Percentiles rank a stretch among this genome's conserved stretches.
These are phyloP conservation scores for Backusella luteola DNA, from an alignment of 192 early-diverging fungal genomes.

Conservation along the genomic window DNA sequence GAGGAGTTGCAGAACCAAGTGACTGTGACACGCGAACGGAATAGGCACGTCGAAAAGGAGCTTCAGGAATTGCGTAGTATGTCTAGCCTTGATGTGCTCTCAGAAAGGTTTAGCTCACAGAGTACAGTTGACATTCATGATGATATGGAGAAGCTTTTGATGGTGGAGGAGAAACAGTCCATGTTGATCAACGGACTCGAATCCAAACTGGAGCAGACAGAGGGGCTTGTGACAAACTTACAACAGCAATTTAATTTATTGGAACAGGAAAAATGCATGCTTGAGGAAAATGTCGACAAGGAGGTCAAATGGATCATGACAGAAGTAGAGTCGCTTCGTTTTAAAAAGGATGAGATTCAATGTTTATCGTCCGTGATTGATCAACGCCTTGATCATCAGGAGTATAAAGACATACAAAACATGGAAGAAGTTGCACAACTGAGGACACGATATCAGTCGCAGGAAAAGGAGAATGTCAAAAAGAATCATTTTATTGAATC, in stretches of 20 bases:
- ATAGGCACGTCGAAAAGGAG: slow-evolving; percentile 13
- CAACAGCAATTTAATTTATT: background rate
- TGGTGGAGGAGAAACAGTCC: slow-evolving; percentile 5
- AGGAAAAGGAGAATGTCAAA: slow-evolving; percentile 1
- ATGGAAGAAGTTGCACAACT: background rate
- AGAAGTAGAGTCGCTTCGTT: background rate
- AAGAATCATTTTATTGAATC: background rate
- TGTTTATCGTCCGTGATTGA: background rate
- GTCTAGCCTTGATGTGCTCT: background rate
- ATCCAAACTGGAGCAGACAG: background rate
- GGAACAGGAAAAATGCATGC: background rate
- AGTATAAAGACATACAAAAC: background rate
- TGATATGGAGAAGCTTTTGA: background rate
- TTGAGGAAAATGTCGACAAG: background rate
- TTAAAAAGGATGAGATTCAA: background rate
- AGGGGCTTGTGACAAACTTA: background rate
- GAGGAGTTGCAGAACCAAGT: slow-evolving; percentile 30
- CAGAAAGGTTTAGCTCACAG: background rate
- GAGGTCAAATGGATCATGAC: background rate
- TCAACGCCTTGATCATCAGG: background rate
- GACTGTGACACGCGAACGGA: slow-evolving; percentile 25
- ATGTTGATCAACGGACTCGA: background rate
- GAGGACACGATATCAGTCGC: background rate
- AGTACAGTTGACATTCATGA: background rate
- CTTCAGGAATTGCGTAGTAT: background rate